Evolutionary conservation across 345 rosid species (phyloP).

Genomic region (Populus simonii): DNA sequence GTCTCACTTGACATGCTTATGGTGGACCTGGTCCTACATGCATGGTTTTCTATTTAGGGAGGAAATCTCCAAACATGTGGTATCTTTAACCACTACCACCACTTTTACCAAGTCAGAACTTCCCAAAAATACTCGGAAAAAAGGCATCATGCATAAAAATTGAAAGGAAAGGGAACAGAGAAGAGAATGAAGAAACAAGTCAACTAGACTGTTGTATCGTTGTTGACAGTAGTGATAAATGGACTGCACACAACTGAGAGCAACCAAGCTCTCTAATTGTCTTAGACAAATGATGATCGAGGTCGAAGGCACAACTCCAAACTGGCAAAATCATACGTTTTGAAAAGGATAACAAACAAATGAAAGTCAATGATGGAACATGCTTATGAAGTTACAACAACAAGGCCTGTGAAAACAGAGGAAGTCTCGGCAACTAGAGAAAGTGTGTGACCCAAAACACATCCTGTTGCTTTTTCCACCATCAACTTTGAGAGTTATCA

Average conservation of each 20-base stretch:
- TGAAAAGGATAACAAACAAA: not conserved
- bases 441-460: not conserved
- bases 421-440: not conserved
- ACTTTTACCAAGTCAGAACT: not conserved
- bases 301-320: not conserved
- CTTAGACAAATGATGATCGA: not conserved
- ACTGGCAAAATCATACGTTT: not conserved
- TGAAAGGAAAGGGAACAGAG: not conserved
- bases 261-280: not conserved
- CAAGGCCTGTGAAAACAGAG: not conserved
- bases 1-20: conserved; percentile 18
- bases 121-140: not conserved
- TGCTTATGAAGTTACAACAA: not conserved
- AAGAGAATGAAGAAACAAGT: too few relatives aligned
- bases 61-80: conserved; percentile 1
- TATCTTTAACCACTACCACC: not conserved
- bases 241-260: not conserved
- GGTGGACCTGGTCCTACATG: conserved; percentile 29
- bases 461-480: not conserved
- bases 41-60: not conserved
- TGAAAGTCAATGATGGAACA: not conserved
- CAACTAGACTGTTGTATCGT: not conserved
- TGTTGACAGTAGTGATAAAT: not conserved
- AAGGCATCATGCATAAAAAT: not conserved
- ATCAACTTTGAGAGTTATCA: not conserved